Evolutionary conservation across 2,329 filamentous ascomycete species (phyloP), one percentile per base, ranked within the genome.

Genomic region (Neopestalotiopsis rosae): DNA sequence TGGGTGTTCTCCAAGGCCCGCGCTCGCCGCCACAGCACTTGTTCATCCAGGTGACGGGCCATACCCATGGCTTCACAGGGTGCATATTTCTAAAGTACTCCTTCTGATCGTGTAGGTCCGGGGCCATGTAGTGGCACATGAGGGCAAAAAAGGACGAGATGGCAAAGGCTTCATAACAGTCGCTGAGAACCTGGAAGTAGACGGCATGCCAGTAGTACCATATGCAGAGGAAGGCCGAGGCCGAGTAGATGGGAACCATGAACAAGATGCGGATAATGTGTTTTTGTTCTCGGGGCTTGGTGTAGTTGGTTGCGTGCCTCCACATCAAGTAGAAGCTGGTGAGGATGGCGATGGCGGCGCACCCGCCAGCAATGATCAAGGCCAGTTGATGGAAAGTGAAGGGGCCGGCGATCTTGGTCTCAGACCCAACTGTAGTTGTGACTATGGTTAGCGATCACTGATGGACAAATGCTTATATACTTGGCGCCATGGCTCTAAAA

Each of bases 91-190:
- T 87, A 77, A 97, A 97, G 79, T 92, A 96, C 58, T 91, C 87
- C 78, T 97, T 97, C 79, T 97, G 94, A 32, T 89, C 86, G 79
- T 95, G 93, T 28, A 97, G 81, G 73, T 91, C 90, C 7, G 92
- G 91, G 5, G 91, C 92, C 71, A 94, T 86, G 79, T 96, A 96
- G 76, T 94, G 88, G 78, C 93, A 96, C 76, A 97, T 83, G 61
- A 97, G 84, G 9, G 92, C 90, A 81, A 97, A 97, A 84, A 97
- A 97, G 72, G 92, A 93, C 38, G 92, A 91, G 72, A 97, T 95
- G 68, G 93, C 93, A 75, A 97, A 95, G 12, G 94, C 93, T 82
- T 97, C 94, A 79, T 97, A 97, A 81, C 93, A 95, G 78, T 96
- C 92, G 75, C 92, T 90, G 58, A 95, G 83, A 66, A 96, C 90